Evolutionary conservation across 345 rosid genomes (phyloP), one percentile per base, ranked within the genome.

Genomic region (Lepidium didymum): DNA sequence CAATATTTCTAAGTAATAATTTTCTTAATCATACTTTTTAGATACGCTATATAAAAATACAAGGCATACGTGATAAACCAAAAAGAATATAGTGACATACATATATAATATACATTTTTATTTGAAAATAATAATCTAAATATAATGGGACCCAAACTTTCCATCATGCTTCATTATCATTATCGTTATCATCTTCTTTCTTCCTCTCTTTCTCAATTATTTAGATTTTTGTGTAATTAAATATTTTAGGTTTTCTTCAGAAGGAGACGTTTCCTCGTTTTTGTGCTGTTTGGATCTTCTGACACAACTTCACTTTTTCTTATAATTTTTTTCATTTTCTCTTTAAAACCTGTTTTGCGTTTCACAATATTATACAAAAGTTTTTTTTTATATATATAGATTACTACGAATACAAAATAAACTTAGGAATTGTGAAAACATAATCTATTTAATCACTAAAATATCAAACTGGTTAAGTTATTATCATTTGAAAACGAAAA

Each of bases 191-290:
- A n/a, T 61, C 67, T 9, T 56, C 71, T 57, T 18, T 61, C 64
- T 56, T 42, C 10, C 53, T 35, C 61, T 47, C 61, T 72, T 43
- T 66, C 67, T 67, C 58, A 74, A 61, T 74, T 27, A 67, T 68
- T 42, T 66, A 44, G 77, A 45, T 31, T 72, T 77, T 73, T 71
- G 11, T 67, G 66, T 60, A 66, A 68, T 69, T 75, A 57, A 68
- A 75, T 75, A 68, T 56, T 41, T 56, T 62, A 63, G 77, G 73
- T 70, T 68, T 75, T 77, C 73, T 60, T 68, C 60, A 78, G 89
- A 86, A 84, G 89, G 61, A 80, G 91, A 89, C 86, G 82, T 86
- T 92, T 85, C 91, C 93, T 88, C 86, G 88, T 80, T 83, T 78
- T 79, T 79, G 90, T 75, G 81, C 82, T 82, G 90, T 78, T 84